Base-by-base conservation (phyloP, 441 rosid species). In the Manihot esculenta region DNA sequence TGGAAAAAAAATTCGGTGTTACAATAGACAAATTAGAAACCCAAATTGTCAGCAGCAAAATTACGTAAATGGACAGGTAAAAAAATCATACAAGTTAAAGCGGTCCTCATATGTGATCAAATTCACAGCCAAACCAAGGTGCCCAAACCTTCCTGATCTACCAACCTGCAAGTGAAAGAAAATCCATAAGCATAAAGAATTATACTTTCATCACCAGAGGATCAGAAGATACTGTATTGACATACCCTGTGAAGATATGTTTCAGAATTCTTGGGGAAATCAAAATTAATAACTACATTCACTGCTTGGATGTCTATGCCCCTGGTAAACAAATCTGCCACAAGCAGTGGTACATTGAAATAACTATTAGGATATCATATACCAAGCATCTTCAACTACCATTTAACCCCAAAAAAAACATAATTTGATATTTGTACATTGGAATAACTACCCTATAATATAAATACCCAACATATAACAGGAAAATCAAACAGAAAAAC, bases 261-360 rank as follows among this genome's bases (percentile, higher is more conserved):
- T 82, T 94, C 98, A 15, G 99, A 78, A 75, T 88, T 94, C 86
- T 90, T 94, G 44, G 99, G 99, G 69, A 94, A 92, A 80, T 94
- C 99, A 56, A 92, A 94, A 88, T 94, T 94, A 60, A 94, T 92
- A 62, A 94, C 98, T 73, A 94, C 99, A 76, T 94, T 94, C 71
- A 94, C 99, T 6, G 99, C 99, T 83, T 94, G 98, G 72, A 94
- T 94, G 84, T 94, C 99, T 81, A 94, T 94, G 21, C 99, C 99
- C 82, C 99, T 89, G 3, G 99, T 94, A 78, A 92, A 94, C 54
- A 94, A 80, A 81, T 94, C 98, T 92, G 93, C 84, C 79, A 24
- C 60, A 78, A 51, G 47, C 66, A 72, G 42, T 27, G 15, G 11
- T 26, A 35, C 9, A 7, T 38, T 38, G 42, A 38, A 5, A 7